Conservation (phyloP, 805 yeast species). For the Wickerhamomyces queroliae region DNA sequence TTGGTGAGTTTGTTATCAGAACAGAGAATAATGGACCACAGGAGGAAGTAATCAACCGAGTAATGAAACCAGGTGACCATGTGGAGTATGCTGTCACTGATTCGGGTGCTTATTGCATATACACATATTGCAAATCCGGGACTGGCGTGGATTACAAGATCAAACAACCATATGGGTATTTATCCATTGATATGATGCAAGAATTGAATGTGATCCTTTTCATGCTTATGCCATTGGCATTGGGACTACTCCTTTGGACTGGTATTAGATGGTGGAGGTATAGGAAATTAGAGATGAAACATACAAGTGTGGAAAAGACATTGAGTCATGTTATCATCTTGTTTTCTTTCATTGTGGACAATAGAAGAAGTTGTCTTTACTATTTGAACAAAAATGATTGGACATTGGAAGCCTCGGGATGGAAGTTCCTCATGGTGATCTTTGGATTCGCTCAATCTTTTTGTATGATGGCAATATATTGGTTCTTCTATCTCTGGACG, state of each 20-base stretch:
- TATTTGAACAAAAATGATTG: background rate
- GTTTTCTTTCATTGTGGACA: background rate
- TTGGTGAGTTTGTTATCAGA: background rate
- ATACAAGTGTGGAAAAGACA: background rate
- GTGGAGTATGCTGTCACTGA: background rate
- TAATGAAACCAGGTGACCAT: background rate
- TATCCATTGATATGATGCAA: background rate
- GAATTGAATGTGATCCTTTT: background rate
- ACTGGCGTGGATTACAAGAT: background rate
- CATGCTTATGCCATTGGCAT: background rate
- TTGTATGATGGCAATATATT: background rate
- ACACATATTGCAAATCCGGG: background rate
- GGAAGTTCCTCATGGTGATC: background rate
- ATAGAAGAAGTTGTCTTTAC: background rate
- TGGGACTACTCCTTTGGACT: background rate
- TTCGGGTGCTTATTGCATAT: background rate
- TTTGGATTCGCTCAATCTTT: too few relatives aligned
- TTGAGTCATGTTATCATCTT: background rate
- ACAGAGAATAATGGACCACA: background rate
- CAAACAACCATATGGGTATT: background rate
- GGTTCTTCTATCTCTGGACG: background rate
- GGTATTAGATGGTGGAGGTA: background rate
- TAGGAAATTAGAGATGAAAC: background rate
- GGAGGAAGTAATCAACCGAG: background rate
- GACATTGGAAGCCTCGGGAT: background rate